Evolutionary conservation across 345 rosid species (phyloP).

Genomic region (Populus nigra): DNA sequence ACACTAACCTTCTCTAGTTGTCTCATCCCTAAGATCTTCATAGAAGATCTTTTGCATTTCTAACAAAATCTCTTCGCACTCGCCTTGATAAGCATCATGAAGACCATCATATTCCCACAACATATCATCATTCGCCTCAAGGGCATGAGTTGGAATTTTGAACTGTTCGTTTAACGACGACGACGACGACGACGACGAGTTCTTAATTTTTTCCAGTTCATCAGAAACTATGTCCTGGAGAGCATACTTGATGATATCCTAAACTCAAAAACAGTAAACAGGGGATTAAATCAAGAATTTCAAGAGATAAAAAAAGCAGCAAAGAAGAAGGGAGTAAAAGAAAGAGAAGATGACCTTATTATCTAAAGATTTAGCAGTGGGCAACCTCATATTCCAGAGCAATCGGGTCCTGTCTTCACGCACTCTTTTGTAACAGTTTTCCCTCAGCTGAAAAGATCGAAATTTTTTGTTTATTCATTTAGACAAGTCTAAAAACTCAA

Average conservation of each 20-base stretch:
- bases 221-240: conserved; percentile 66
- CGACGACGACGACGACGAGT: conserved; percentile 25
- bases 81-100: conserved; percentile 59
- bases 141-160: conserved; percentile 7
- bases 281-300: background rate
- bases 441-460: conserved; percentile 51
- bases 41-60: conserved; percentile 91
- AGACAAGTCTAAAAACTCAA: no score
- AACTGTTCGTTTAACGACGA: conserved; percentile 12
- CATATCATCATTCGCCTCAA: conserved; percentile 38
- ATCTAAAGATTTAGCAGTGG: conserved; percentile 40
- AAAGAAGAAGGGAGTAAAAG: background rate
- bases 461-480: background rate
- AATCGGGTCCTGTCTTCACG: conserved; percentile 67
- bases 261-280: conserved; percentile 4
- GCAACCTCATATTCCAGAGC: conserved; percentile 75
- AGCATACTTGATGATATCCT: conserved; percentile 60
- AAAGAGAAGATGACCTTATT: conserved; percentile 42
- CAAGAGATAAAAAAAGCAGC: background rate
- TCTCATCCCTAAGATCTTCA: conserved; percentile 54
- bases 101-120: conserved; percentile 88
- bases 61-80: conserved; percentile 76
- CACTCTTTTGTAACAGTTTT: conserved; percentile 68
- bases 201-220: conserved; percentile 61
- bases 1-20: conserved; percentile 32